A percentile compares a stretch with the other conserved stretches of the same genome.
Conservation (phyloP, 2,329 filamentous ascomycete species). For the Fusarium sp. region DNA sequence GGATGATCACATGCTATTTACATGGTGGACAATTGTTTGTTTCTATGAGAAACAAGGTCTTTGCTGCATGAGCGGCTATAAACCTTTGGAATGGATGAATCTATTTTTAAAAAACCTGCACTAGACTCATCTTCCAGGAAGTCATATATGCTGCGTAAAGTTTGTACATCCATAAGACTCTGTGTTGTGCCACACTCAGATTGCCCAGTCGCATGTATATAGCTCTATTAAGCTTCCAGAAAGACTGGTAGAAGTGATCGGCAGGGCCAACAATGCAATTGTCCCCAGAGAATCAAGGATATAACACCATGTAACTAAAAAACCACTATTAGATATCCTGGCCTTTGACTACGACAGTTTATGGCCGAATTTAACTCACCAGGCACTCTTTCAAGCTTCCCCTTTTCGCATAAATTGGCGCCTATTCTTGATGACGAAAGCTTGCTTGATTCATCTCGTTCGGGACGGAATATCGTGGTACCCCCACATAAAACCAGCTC, state of each 20-base stretch:
- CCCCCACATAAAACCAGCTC: background rate
- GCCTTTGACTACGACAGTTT: background rate
- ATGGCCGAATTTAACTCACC: background rate
- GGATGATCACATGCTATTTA: background rate
- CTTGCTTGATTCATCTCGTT: slow-evolving; percentile 29
- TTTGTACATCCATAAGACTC: background rate
- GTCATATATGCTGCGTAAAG: background rate
- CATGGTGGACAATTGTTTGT: background rate
- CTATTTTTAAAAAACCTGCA: background rate
- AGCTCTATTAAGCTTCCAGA: background rate
- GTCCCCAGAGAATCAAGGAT: background rate
- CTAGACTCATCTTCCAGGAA: background rate
- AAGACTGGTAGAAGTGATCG: background rate
- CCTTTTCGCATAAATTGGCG: slow-evolving; percentile 31
- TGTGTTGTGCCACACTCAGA: background rate
- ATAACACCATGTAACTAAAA: background rate
- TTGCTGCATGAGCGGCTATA: background rate
- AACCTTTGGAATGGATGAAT: background rate
- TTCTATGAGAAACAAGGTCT: background rate
- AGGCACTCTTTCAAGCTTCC: slow-evolving; percentile 14
- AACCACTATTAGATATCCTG: background rate
- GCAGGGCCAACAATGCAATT: background rate
- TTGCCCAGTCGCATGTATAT: background rate
- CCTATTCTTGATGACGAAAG: slow-evolving; percentile 28
- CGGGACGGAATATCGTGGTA: slow-evolving; percentile 35